Evolutionary conservation across 306 rosid species (phyloP), one percentile per base, ranked within the genome.

Genomic region (Cajanus cajan): DNA sequence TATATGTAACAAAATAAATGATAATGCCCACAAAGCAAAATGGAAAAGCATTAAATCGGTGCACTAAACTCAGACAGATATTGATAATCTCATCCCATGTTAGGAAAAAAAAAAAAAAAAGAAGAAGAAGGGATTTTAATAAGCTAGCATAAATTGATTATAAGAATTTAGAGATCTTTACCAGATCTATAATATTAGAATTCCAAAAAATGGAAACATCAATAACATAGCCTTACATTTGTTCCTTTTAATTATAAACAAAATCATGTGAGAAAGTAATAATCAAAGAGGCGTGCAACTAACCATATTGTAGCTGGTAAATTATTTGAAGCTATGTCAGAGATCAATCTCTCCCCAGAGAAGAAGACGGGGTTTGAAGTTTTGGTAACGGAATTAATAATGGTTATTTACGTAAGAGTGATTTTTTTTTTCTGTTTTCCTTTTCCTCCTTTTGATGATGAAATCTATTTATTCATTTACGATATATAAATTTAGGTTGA

Each of bases 251-350:
- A 14, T 39, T 57, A 5, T 10, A 18, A 47, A 33, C 22, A 63
- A 34, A 64, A 75, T 31, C 58, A 62, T 45, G 48, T 14, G 12
- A 61, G 48, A 44, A 76, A 75, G 19, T 31, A 31, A 70, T 8
- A 8, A 69, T 33, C 0, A 8, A 44, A 43, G 16, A 11, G 52
- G 3, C 12, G 2, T 19, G 33, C 14, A 81, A 66, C 84, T 52
- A 6, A 81, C 84, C 80, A 34, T 14, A 71, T 74, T 71, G n/a
- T 4, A 8, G 13, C 62, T 54, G 12, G 45, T 6, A 31, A 10
- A 12, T 13, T 59, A n/a, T 73, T 7, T 16, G 31, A 44, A 33
- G 64, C 33, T 62, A 15, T 6, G 40, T 50, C 14, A 50, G 57
- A 62, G 18, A 47, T 48, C 14, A 21, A 59, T 39, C 31, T 52